Conservation (phyloP, 768 basidiomycete species). For the Pulveroboletus frians region DNA sequence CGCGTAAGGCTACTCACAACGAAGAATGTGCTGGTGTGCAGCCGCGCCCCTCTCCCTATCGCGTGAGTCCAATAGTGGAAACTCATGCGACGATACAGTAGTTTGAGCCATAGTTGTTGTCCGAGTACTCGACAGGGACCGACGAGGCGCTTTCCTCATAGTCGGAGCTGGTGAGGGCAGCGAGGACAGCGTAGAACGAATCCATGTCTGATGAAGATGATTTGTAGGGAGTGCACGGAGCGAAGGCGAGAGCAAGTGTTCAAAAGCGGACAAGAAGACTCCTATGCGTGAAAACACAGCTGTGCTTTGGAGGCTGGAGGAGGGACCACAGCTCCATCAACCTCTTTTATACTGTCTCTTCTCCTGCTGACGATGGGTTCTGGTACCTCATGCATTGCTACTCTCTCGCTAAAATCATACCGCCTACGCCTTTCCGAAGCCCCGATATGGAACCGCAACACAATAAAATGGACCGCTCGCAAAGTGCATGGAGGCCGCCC, state of each 20-base stretch:
- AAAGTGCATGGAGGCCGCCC: not conserved
- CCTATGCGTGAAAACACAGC: not conserved
- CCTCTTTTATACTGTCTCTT: constrained; percentile 15
- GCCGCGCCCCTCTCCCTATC: not conserved
- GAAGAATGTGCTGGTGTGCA: constrained; percentile 5
- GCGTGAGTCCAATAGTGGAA: not conserved
- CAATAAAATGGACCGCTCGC: constrained; percentile 17
- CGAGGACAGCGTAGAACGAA: constrained; percentile 14
- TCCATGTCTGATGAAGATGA: constrained; percentile 17
- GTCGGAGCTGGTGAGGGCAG: constrained; percentile 10
- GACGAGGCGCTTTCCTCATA: constrained; percentile 7
- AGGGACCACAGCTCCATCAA: not conserved
- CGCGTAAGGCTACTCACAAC: constrained; percentile 16
- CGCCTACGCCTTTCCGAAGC: not conserved
- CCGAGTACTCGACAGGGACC: constrained; percentile 11
- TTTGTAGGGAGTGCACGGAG: not conserved
- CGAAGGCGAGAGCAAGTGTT: not conserved
- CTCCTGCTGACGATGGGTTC: constrained; percentile 1
- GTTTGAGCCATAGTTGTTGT: not conserved
- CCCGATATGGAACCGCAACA: constrained; percentile 9
- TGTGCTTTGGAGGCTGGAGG: constrained; percentile 9
- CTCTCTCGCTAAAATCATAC: not conserved
- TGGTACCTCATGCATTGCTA: not conserved
- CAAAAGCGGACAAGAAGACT: not conserved
- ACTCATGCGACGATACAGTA: constrained; percentile 22